Conservation (phyloP, 2,329 filamentous ascomycete genomes). For the Ceratocystis papillata region DNA sequence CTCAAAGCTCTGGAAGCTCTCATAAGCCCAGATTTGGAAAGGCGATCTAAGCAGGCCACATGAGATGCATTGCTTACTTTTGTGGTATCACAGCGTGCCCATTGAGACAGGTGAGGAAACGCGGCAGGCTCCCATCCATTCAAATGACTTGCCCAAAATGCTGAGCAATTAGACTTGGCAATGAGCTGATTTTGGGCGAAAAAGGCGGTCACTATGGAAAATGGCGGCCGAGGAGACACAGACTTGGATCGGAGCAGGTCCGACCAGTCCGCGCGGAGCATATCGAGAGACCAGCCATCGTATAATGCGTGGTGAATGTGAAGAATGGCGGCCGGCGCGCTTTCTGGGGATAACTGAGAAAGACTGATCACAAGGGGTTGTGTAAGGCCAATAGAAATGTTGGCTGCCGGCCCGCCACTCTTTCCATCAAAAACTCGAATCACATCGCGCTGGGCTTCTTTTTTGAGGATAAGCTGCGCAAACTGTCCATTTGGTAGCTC, state of each 20-base stretch:
- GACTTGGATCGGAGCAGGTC: slow-evolving; percentile 34
- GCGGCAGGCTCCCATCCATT: background rate
- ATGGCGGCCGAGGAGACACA: slow-evolving; percentile 43
- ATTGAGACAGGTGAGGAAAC: slow-evolving; percentile 15
- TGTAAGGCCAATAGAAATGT: background rate
- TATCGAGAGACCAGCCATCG: slow-evolving; percentile 85
- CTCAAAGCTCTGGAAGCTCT: background rate
- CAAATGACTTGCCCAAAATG: slow-evolving; percentile 20
- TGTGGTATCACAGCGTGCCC: background rate
- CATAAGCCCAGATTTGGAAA: background rate
- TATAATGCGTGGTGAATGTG: slow-evolving; percentile 75
- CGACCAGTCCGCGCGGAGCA: slow-evolving; percentile 58
- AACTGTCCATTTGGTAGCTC: slow-evolving; percentile 41
- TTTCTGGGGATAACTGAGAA: background rate
- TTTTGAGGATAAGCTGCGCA: slow-evolving; percentile 52
- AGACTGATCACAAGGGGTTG: background rate
- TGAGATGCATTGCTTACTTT: background rate
- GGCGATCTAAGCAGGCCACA: background rate
- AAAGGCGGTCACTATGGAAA: slow-evolving; percentile 46
- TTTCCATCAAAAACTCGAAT: background rate
- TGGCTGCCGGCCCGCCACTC: background rate
- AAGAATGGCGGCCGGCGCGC: slow-evolving; percentile 34
- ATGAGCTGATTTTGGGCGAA: slow-evolving; percentile 27
- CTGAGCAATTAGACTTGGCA: background rate
- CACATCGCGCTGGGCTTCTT: background rate